Conservation (phyloP, 345 rosid genomes). For the Capsella bursapastoris region DNA sequence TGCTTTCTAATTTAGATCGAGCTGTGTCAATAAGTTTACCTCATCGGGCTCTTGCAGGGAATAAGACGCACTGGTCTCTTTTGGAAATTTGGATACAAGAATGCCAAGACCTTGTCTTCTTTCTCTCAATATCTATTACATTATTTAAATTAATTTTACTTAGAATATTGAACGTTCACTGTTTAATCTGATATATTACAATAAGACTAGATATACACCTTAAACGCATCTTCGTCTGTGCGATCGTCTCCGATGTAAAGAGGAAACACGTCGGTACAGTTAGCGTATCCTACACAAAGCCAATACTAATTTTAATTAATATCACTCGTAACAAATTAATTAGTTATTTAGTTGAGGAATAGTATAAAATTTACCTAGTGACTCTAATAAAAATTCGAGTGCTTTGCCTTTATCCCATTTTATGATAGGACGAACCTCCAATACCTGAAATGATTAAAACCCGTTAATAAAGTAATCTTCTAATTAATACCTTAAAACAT, state of each 20-base stretch:
- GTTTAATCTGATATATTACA: conserved; percentile 7
- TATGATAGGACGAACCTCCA: conserved; percentile 88
- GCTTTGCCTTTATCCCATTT: conserved; percentile 99
- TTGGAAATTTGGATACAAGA: conserved; percentile 87
- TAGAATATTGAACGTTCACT: neutral
- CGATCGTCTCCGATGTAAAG: conserved; percentile 94
- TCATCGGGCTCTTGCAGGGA: conserved; percentile 80
- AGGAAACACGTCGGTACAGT: conserved; percentile 80
- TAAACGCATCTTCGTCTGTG: conserved; percentile 98
- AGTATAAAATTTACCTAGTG: conserved; percentile 65
- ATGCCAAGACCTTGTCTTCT: conserved; percentile 91
- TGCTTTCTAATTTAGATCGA: neutral
- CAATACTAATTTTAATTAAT: conserved; percentile 9
- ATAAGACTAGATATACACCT: conserved; percentile 53
- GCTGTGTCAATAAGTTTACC: conserved; percentile 34
- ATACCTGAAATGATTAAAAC: conserved; percentile 56
- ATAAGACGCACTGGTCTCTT: conserved; percentile 89
- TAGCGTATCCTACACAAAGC: conserved; percentile 66
- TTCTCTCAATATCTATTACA: conserved; percentile 63
- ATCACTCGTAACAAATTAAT: neutral
- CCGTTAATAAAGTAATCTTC: neutral
- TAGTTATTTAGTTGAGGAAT: neutral
- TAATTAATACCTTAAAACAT: neutral
- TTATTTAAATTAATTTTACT: conserved; percentile 1
- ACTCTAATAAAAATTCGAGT: conserved; percentile 87